phyloP scores from a whole-genome alignment of 768 basidiomycete genomes.

The Terana coerulea region DNA sequence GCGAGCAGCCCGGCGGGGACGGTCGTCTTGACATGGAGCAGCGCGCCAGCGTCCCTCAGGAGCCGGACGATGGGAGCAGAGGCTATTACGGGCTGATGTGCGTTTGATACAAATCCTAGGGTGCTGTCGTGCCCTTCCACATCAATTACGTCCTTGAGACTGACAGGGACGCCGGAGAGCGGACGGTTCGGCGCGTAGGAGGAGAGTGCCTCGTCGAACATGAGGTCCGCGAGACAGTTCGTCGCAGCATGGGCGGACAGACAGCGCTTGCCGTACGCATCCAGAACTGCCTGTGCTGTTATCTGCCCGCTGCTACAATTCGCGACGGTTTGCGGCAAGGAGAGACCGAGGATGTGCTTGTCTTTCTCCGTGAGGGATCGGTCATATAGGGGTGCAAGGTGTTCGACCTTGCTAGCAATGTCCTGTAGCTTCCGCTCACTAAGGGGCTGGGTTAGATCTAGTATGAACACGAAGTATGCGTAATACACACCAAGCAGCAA shows the following conservation, averaged over 20 bases:
- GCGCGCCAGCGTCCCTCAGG: constrained; percentile 38
- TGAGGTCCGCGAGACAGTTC: constrained; percentile 48
- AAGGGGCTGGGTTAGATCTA: background rate
- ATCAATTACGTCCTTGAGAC: constrained; percentile 46
- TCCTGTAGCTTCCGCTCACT: constrained; percentile 34
- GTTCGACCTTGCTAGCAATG: constrained; percentile 25
- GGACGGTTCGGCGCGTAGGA: constrained; percentile 15
- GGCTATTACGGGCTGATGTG: constrained; percentile 30
- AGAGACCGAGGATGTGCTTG: constrained; percentile 31
- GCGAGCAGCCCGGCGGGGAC: constrained; percentile 39
- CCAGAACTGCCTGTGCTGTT: constrained; percentile 29
- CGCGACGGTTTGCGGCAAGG: constrained; percentile 35
- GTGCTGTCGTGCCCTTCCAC: constrained; percentile 45
- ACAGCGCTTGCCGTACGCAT: constrained; percentile 38
- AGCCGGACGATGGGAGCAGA: constrained; percentile 39
- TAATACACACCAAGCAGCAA: constrained; percentile 10
- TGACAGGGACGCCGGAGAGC: constrained; percentile 45
- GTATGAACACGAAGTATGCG: background rate
- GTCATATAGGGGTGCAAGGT: constrained; percentile 27
- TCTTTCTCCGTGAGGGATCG: constrained; percentile 32
- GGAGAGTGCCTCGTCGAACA: constrained; percentile 31
- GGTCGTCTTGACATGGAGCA: constrained; percentile 39
- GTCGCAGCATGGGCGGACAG: constrained; percentile 39
- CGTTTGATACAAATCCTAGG: constrained; percentile 38
- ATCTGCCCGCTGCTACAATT: constrained; percentile 26